Percentiles rank a stretch among this genome's conserved stretches.
These are phyloP conservation scores for Ballota nigra DNA, from an alignment of 257 asterid species.

Conservation along the genomic window DNA sequence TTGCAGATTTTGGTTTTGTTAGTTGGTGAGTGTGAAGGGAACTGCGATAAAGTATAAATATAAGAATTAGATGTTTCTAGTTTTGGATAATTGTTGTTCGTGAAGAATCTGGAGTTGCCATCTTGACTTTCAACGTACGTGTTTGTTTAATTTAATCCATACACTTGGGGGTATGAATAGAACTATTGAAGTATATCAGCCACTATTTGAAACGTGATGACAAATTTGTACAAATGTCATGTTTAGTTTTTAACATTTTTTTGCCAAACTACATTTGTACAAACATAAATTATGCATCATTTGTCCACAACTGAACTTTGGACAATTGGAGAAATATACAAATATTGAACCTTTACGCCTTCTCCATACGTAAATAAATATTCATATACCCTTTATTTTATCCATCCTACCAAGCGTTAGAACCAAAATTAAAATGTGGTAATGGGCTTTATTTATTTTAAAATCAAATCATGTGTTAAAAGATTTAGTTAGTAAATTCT, in stretches of 20 bases:
- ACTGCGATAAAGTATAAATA: slow-evolving; percentile 20
- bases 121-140: not conserved
- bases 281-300: too few species aligned
- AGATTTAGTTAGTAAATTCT: not conserved
- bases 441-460: too few species aligned
- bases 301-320: not conserved
- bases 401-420: too few species aligned
- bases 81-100: slow-evolving; percentile 24
- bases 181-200: not conserved
- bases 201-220: not conserved
- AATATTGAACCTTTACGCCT: not conserved
- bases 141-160: slow-evolving; percentile 21
- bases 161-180: slow-evolving; percentile 37
- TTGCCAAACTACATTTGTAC: not conserved
- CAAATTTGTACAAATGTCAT: not conserved
- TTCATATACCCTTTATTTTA: too few species aligned
- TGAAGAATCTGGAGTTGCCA: slow-evolving; percentile 42
- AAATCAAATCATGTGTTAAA: not conserved
- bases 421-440: not conserved
- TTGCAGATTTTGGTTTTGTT: not conserved
- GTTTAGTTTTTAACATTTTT: not conserved
- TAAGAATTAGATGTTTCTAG: slow-evolving; percentile 45
- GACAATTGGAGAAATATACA: not conserved
- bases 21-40: slow-evolving; percentile 41
- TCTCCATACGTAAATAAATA: too few species aligned